These are phyloP conservation scores for Xylaria castorea DNA, from an alignment of 495 filamentous ascomycete species.

Conservation along the genomic window DNA sequence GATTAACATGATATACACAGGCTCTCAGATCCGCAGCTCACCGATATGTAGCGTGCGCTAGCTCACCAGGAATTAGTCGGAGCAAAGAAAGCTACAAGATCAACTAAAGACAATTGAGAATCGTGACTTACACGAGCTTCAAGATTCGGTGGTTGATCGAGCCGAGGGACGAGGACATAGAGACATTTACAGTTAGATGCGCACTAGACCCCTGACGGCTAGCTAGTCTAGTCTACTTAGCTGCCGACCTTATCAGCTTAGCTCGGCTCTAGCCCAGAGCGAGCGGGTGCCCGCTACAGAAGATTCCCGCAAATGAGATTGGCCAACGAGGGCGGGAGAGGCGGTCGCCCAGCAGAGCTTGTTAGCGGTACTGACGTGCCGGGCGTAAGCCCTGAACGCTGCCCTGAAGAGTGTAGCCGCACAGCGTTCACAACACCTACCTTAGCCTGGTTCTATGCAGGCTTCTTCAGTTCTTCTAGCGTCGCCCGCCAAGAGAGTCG, in stretches of 20 bases:
- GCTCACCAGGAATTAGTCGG: not conserved
- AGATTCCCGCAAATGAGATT: constrained; percentile 8
- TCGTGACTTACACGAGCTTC: constrained; percentile 14
- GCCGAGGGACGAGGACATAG: constrained; percentile 5
- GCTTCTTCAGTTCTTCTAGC: constrained; percentile 43
- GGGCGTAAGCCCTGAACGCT: constrained; percentile 11
- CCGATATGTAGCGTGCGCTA: not conserved
- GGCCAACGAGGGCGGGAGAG: constrained; percentile 21
- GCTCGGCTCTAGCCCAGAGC: constrained; percentile 13
- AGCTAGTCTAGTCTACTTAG: not conserved
- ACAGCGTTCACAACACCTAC: constrained; percentile 28
- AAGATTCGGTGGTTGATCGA: constrained; percentile 12
- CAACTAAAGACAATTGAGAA: not conserved
- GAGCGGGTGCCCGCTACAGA: not conserved
- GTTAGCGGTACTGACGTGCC: constrained; percentile 18
- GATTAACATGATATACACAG: not conserved
- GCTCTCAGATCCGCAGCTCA: not conserved
- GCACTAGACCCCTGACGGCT: not conserved
- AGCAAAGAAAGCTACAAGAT: not conserved
- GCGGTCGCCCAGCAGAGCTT: constrained; percentile 27
- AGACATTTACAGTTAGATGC: constrained; percentile 9
- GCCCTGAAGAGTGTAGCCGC: constrained; percentile 21
- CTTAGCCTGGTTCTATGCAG: constrained; percentile 40
- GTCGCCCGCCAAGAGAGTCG: constrained; percentile 32
- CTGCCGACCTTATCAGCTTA: constrained; percentile 19